Evolutionary conservation across 192 early-diverging fungal species (phyloP).

Genomic region (Backusella luteola): DNA sequence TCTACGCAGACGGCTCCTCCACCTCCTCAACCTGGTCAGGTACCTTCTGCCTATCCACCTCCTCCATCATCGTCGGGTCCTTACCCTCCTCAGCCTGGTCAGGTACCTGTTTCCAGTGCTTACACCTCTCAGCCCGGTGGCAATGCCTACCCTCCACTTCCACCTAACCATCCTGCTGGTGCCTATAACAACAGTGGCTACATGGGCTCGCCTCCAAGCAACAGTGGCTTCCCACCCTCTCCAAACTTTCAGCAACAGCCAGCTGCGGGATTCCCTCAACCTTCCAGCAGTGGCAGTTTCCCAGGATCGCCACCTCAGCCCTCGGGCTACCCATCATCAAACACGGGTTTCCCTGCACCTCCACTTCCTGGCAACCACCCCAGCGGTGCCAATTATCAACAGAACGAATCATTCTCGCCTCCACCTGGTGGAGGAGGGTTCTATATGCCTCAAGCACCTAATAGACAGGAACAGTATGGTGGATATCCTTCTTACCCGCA

Average conservation of each 20-base stretch:
- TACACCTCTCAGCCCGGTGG: neutral
- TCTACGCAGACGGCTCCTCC: slow-evolving; percentile 30
- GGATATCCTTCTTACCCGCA: neutral
- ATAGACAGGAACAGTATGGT: neutral
- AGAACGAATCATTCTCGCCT: slow-evolving; percentile 22
- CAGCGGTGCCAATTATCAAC: slow-evolving; percentile 18
- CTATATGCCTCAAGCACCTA: slow-evolving; percentile 7
- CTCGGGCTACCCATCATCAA: slow-evolving; percentile 14
- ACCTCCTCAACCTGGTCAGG: slow-evolving; percentile 18
- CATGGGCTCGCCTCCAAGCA: neutral
- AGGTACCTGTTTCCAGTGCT: neutral
- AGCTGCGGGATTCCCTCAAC: neutral
- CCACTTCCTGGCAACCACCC: slow-evolving; percentile 32
- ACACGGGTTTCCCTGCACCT: slow-evolving; percentile 22
- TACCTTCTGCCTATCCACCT: slow-evolving; percentile 10
- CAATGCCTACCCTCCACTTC: neutral
- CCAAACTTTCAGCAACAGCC: neutral
- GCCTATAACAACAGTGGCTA: neutral
- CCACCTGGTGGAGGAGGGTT: neutral
- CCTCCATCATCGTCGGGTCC: neutral
- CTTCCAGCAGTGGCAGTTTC: neutral
- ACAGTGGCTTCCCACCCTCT: neutral
- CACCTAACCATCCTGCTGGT: neutral
- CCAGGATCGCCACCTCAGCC: neutral
- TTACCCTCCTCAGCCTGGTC: slow-evolving; percentile 10